Base-by-base conservation (phyloP, 2,329 filamentous ascomycete species). In the Neocucurbitaria cava region DNA sequence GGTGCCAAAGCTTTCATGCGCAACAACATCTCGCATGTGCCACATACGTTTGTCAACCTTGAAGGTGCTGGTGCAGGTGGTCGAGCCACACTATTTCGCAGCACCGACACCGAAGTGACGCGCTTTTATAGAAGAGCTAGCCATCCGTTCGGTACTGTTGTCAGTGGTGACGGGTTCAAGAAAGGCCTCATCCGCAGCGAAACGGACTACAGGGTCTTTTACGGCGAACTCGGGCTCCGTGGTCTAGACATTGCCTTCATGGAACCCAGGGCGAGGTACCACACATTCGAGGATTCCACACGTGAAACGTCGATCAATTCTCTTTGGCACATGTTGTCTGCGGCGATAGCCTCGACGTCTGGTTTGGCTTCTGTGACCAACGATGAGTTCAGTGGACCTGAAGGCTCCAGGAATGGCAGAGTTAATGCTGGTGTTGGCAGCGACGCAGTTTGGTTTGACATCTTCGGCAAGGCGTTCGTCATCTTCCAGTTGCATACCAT, bases 311-410 rank as follows among this genome's bases (percentile, higher is more conserved):
- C 87, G n/a, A 66, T 76, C 11, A 79, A 84, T 46, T 87, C 85
- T 3, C 76, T 98, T 18, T 98, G 93, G 93, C 93, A 98, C 74
- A 98, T 99, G 95, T 82, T 99, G 33, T 96, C 91, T 33, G 88
- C 88, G 13, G 87, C 92, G 5, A 78, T 97, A 21, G 85, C 87
- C 6, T 95, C 93, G 0, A 86, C 91, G 20, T 82, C 88, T 66
- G 82, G 82, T 1, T 81, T 98, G 39, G 88, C 91, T 0, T 84
- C 86, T 13, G 86, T 91, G 62, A 86, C 83, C 0, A 87, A 86
- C 52, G 79, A 83, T 41, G 82, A 80, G 2, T 96, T 96, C 66
- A 83, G 85, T 46, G 85, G 88, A 5, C 85, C 87, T 48, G 78
- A 81, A 6, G 80, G 83, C 35, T 82, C 50, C 17, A 40, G 55